phyloP scores from a whole-genome alignment of 2,329 filamentous ascomycete genomes.

The Aspergillus piperis region DNA sequence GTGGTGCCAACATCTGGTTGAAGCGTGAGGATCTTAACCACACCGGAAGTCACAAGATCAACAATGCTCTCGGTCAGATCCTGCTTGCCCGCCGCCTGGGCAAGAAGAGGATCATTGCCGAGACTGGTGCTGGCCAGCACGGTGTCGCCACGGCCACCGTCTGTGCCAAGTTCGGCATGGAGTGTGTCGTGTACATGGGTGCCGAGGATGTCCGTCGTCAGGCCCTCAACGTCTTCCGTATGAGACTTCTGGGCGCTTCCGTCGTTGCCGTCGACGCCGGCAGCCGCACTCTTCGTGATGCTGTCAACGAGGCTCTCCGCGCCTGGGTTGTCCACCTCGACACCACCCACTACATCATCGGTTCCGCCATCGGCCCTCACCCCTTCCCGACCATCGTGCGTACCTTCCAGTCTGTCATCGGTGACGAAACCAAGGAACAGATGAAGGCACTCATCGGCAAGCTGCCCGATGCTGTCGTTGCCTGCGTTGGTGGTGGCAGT shows the following conservation, averaged over 20 bases:
- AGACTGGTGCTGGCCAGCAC: constrained; percentile 96
- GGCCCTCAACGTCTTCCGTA: constrained; percentile 96
- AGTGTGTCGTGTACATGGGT: constrained; percentile 98
- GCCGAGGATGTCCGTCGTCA: constrained; percentile 95
- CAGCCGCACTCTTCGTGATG: constrained; percentile 76
- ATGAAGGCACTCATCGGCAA: constrained; percentile 82
- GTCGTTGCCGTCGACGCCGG: constrained; percentile 93
- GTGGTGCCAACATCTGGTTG: constrained; percentile 94
- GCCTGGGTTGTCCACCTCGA: constrained; percentile 91
- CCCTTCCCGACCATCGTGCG: constrained; percentile 97
- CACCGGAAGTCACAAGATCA: constrained; percentile 98
- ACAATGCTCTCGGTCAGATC: constrained; percentile 94
- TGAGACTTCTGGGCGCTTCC: constrained; percentile 90
- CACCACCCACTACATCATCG: constrained; percentile 97
- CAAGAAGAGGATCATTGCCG: constrained; percentile 96
- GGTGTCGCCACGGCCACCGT: constrained; percentile 97
- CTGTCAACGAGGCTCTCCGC: constrained; percentile 93
- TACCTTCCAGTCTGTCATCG: constrained; percentile 96
- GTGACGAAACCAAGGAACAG: constrained; percentile 89
- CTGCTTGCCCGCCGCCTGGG: constrained; percentile 81
- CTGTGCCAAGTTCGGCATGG: constrained; percentile 97
- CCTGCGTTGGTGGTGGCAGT: constrained; percentile 91
- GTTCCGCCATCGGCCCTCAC: constrained; percentile 94
- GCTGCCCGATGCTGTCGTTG: constrained; percentile 92
- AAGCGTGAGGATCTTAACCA: constrained; percentile 98